Percentiles rank a stretch among this genome's conserved stretches.
phyloP scores from a whole-genome alignment of 345 rosid genomes.

The Lepidium sativum region DNA sequence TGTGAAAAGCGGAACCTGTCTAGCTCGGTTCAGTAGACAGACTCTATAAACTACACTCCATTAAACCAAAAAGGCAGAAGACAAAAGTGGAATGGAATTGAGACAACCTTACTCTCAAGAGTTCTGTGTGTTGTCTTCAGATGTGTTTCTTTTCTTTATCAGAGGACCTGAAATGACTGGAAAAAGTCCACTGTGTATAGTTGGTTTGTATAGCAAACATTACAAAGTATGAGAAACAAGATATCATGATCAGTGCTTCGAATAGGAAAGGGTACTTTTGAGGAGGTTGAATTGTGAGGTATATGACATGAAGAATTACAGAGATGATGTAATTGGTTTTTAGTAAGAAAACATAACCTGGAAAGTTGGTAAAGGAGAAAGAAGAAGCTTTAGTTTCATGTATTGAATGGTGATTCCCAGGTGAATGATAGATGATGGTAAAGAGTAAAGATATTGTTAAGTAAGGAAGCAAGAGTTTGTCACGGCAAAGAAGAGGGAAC shows the following conservation, averaged over 20 bases:
- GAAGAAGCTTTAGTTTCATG: constrained; percentile 8
- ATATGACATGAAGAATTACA: constrained; percentile 51
- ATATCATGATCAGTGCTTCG: constrained; percentile 64
- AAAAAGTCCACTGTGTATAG: constrained; percentile 49
- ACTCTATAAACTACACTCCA: neutral
- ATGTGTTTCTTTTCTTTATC: constrained; percentile 39
- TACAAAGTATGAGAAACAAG: constrained; percentile 52
- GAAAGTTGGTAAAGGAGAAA: constrained; percentile 12
- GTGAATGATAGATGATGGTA: constrained; percentile 43
- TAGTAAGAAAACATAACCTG: constrained; percentile 15
- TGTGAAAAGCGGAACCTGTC: neutral
- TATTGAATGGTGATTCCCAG: constrained; percentile 27
- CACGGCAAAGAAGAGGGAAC: constrained; percentile 84
- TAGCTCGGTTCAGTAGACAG: neutral
- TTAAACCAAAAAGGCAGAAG: neutral
- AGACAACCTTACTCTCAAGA: neutral
- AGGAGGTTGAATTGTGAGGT: constrained; percentile 54
- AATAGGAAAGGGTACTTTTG: constrained; percentile 56
- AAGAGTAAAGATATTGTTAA: constrained; percentile 41
- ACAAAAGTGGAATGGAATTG: neutral
- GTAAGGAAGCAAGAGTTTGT: constrained; percentile 67
- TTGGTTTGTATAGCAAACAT: constrained; percentile 43
- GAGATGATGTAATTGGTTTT: constrained; percentile 37
- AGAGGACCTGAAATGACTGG: constrained; percentile 19
- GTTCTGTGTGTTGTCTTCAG: neutral